These are phyloP conservation scores for Periconia sp. DNA, from an alignment of 2,329 filamentous ascomycete genomes.

Conservation along the genomic window DNA sequence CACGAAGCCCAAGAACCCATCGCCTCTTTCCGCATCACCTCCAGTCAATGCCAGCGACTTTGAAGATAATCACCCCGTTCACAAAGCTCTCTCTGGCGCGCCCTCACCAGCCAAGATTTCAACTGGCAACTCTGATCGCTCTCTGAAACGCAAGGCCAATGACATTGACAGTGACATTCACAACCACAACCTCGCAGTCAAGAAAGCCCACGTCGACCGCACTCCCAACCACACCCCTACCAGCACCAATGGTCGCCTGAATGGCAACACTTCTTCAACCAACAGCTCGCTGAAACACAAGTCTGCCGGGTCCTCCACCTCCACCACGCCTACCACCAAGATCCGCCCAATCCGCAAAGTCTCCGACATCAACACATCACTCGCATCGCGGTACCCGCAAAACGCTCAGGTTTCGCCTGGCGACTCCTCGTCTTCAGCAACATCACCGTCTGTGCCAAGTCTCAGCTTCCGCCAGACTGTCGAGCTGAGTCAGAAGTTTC, in stretches of 20 bases:
- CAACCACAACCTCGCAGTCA: conserved; percentile 40
- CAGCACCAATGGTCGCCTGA: conserved; percentile 33
- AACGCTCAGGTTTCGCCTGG: conserved; percentile 40
- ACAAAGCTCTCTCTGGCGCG: conserved; percentile 44
- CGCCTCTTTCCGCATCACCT: conserved; percentile 66
- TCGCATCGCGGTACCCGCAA: conserved; percentile 44
- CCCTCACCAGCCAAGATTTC: conserved; percentile 41
- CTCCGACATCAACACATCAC: conserved; percentile 39
- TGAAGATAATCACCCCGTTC: conserved; percentile 51
- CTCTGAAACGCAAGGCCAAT: conserved; percentile 50
- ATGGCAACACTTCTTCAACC: conserved; percentile 36
- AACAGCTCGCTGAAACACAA: conserved; percentile 53
- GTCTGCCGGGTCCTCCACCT: conserved; percentile 45
- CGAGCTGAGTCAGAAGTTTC: conserved; percentile 59
- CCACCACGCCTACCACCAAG: conserved; percentile 37
- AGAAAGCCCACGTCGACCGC: conserved; percentile 40
- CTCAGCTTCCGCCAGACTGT: conserved; percentile 53
- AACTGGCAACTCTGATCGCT: conserved; percentile 39
- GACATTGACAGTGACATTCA: conserved; percentile 45
- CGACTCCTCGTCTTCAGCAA: conserved; percentile 42
- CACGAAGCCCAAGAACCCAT: conserved; percentile 66
- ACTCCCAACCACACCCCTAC: conserved; percentile 38
- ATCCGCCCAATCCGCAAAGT: conserved; percentile 44
- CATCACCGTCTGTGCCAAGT: conserved; percentile 39
- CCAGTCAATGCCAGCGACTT: conserved; percentile 67